A percentile compares a stretch with the other conserved stretches of the same genome.
These are phyloP conservation scores for Suhomyces panamericanus DNA, from an alignment of 1,139 yeast species.

Conservation along the genomic window DNA sequence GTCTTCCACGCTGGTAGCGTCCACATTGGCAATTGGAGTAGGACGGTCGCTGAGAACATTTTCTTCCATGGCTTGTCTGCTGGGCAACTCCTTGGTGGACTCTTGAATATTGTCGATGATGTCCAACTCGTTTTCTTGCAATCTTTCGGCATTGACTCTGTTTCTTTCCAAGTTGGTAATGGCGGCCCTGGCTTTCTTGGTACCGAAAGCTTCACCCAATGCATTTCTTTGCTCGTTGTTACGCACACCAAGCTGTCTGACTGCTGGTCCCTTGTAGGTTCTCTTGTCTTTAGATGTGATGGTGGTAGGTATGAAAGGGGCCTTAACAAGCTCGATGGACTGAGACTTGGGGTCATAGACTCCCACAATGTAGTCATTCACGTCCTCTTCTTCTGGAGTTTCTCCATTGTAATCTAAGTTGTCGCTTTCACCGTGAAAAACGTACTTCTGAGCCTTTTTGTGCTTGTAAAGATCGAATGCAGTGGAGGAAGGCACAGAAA, in stretches of 20 bases:
- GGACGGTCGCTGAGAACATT: conserved; percentile 69
- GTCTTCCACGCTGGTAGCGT: conserved; percentile 79
- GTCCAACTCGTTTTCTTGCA: conserved; percentile 72
- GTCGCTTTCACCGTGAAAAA: conserved; percentile 78
- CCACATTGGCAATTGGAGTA: conserved; percentile 73
- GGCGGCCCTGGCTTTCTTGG: conserved; percentile 91
- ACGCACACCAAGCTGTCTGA: conserved; percentile 57
- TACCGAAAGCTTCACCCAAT: conserved; percentile 95
- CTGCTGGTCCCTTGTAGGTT: conserved; percentile 56
- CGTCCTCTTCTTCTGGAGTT: conserved; percentile 40
- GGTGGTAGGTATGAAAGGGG: conserved; percentile 57
- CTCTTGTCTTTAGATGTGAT: conserved; percentile 57
- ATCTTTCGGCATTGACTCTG: conserved; percentile 78
- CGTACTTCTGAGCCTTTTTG: conserved; percentile 44
- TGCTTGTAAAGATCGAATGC: conserved; percentile 64
- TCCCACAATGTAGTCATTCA: conserved; percentile 58
- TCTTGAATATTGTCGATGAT: conserved; percentile 78
- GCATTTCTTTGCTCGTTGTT: conserved; percentile 67
- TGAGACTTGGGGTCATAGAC: conserved; percentile 64
- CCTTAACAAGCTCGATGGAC: conserved; percentile 59
- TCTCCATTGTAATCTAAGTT: conserved; percentile 73
- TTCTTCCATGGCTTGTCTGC: conserved; percentile 57
- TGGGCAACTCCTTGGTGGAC: conserved; percentile 71
- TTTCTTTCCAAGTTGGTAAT: conserved; percentile 79
- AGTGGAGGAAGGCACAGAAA: conserved; percentile 58